Conservation (phyloP, 352 stramenopile genomes). For the Globisporangium nodosum region DNA sequence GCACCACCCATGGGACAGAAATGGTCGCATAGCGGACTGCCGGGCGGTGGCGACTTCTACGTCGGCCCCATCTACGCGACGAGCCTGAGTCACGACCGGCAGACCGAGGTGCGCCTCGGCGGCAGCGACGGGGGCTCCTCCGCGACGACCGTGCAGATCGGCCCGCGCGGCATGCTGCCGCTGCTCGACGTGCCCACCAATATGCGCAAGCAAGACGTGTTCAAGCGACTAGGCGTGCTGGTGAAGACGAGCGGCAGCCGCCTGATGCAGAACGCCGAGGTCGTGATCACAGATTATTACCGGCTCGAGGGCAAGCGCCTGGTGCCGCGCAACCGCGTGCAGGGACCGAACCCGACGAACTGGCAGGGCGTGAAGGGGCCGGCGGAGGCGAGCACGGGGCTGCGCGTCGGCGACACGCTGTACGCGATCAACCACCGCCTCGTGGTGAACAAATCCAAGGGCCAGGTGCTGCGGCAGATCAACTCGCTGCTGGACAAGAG, state of each 20-base stretch:
- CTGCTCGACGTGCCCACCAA: constrained; percentile 47
- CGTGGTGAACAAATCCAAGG: constrained; percentile 85
- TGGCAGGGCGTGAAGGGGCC: constrained; percentile 73
- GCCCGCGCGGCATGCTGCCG: constrained; percentile 56
- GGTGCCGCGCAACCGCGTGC: constrained; percentile 63
- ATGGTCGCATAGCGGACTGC: constrained; percentile 49
- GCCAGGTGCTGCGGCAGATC: constrained; percentile 79
- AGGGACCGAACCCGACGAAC: constrained; percentile 49
- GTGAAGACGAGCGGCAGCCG: constrained; percentile 80
- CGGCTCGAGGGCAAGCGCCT: constrained; percentile 74
- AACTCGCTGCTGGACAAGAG: constrained; percentile 71
- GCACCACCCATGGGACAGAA: constrained; percentile 46
- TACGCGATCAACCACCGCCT: constrained; percentile 85
- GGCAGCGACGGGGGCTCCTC: constrained; percentile 30
- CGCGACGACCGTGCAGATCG: constrained; percentile 52
- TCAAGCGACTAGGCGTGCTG: constrained; percentile 71
- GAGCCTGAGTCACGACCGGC: constrained; percentile 78
- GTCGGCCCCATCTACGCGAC: constrained; percentile 79
- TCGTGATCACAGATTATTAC: constrained; percentile 78
- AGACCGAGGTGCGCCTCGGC: constrained; percentile 75
- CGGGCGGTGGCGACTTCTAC: constrained; percentile 72
- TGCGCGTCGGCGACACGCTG: constrained; percentile 75
- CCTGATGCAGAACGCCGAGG: constrained; percentile 81
- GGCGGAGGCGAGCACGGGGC: constrained; percentile 59
- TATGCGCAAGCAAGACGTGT: constrained; percentile 66